These are phyloP conservation scores for Arabis alpina DNA, from an alignment of 345 rosid genomes.

Conservation along the genomic window DNA sequence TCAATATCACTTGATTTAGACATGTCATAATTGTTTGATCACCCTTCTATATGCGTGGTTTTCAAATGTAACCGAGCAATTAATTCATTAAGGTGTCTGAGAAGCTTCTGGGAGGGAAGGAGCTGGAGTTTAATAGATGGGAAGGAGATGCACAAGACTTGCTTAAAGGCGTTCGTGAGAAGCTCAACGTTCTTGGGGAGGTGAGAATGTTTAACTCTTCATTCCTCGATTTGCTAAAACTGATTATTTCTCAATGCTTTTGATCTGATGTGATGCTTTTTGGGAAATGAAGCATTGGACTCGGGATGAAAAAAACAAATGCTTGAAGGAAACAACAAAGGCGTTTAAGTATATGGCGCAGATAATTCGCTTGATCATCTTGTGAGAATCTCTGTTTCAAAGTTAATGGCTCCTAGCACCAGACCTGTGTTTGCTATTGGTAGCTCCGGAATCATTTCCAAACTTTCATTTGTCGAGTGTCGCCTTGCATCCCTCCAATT, in stretches of 20 bases:
- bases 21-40: not conserved
- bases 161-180: slow-evolving; percentile 69
- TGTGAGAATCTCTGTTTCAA: slow-evolving; percentile 26
- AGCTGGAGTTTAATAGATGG: slow-evolving; percentile 73
- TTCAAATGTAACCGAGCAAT: slow-evolving; percentile 12
- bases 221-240: not conserved
- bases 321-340: slow-evolving; percentile 82
- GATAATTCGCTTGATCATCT: slow-evolving; percentile 77
- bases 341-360: slow-evolving; percentile 78
- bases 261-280: slow-evolving; percentile 25
- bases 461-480: not conserved
- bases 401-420: not conserved
- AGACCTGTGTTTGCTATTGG: not conserved
- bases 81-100: slow-evolving; percentile 62
- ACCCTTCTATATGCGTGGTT: slow-evolving; percentile 3
- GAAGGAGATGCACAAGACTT: slow-evolving; percentile 62
- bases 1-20: not conserved
- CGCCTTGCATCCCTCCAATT: not conserved
- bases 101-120: slow-evolving; percentile 69
- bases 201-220: slow-evolving; percentile 43
- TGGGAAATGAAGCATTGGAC: slow-evolving; percentile 72
- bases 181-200: slow-evolving; percentile 88
- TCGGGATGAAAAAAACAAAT: slow-evolving; percentile 77
- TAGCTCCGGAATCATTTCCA: not conserved
- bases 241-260: slow-evolving; percentile 19